Evolutionary conservation across 2,329 filamentous ascomycete species (phyloP), one percentile per base, ranked within the genome.

Genomic region (Sodiomyces alkalinus): DNA sequence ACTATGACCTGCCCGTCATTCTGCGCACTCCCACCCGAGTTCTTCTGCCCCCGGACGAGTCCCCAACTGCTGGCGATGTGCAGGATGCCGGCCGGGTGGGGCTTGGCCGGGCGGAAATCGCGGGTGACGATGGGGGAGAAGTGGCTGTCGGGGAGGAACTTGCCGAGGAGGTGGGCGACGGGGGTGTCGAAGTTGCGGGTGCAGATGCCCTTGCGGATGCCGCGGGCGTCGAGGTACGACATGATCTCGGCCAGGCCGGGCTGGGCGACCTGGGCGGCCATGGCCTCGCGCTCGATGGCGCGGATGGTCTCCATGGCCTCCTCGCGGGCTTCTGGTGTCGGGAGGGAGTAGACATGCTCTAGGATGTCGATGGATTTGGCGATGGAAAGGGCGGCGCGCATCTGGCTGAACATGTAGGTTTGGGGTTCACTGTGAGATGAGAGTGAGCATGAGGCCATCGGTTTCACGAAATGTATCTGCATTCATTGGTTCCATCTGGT

Each of bases 331-430:
- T 68, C 53, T 0, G 54, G 42, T 4, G 64, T 60, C 0, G 85
- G 74, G 0, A 96, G 73, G 3, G 63, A 55, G 48, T 85, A 76
- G 47, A 94, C 75, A 56, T 96, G 81, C 35, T 85, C 76, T 22
- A 98, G 74, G 47, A 98, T 96, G 53, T 98, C 90, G 44, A 63
- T 59, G 19, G 60, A 54, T 48, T 76, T 78, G 36, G 70, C 50
- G 41, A 96, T 94, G 27, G 60, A 63, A 11, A 96, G 68, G 6
- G 72, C 76, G 10, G 57, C 47, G 38, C 76, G 77, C 87, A 98
- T 96, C 46, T 92, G 68, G 13, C 56, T 52, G 55, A 96, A 96
- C 87, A 96, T 98, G 65, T 93, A 82, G 41, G 80, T 90, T 54
- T 96, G 87, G 0, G 87, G 87, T 33, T 86, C 60, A 49, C 85